Conservation (phyloP, 2,329 filamentous ascomycete genomes). For the Aspergillus vadensis region DNA sequence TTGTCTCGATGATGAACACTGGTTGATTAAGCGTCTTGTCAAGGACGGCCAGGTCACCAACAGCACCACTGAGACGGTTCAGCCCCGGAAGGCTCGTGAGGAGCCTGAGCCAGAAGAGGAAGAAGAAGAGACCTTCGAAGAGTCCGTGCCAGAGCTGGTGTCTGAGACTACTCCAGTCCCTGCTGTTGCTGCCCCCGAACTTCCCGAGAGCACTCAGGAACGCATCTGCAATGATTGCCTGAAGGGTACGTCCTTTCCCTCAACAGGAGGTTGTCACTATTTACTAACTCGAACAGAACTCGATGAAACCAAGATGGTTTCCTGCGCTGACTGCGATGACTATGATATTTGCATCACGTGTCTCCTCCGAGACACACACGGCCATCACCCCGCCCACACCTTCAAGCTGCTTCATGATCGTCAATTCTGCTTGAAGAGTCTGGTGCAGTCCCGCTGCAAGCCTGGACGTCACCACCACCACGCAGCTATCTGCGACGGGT, state of each 20-base stretch:
- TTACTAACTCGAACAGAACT: conserved; percentile 56
- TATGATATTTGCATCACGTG: conserved; percentile 89
- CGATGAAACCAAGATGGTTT: conserved; percentile 77
- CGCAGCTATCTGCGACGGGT: conserved; percentile 91
- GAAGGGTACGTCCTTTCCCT: conserved; percentile 49
- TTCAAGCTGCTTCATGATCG: conserved; percentile 61
- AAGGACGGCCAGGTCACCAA: conserved; percentile 76
- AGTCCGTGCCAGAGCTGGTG: conserved; percentile 27
- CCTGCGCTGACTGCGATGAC: conserved; percentile 82
- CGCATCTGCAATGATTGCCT: conserved; percentile 68
- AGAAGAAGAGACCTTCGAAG: conserved; percentile 20
- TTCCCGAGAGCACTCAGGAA: conserved; percentile 19
- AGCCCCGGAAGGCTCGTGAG: conserved; percentile 59
- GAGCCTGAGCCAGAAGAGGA: conserved; percentile 24
- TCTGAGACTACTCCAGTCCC: not conserved
- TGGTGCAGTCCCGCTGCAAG: conserved; percentile 68
- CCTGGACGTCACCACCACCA: conserved; percentile 81
- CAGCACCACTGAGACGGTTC: conserved; percentile 81
- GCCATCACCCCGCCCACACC: conserved; percentile 84
- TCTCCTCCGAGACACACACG: conserved; percentile 74
- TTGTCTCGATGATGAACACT: conserved; percentile 79
- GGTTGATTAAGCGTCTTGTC: conserved; percentile 89
- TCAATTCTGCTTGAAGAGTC: conserved; percentile 61
- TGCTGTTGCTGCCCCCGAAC: not conserved
- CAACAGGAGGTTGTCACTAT: not conserved